A percentile compares a stretch with the other conserved stretches of the same genome.
Evolutionary conservation across 202 grass and related monocot species (phyloP).

Genomic region (Cymbopogon flexuosus): DNA sequence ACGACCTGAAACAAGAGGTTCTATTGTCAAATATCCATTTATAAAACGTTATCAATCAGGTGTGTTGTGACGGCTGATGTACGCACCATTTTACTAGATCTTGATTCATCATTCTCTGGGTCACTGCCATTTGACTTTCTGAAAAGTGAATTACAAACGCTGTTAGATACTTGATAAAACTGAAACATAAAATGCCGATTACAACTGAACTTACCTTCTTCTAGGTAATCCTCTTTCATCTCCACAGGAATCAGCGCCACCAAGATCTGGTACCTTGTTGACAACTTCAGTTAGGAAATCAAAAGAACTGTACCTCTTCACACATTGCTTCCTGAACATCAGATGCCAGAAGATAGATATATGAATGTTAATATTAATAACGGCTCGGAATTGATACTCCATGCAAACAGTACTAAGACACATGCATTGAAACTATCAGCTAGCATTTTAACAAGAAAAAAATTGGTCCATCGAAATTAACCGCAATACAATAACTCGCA

Average conservation of each 20-base stretch:
- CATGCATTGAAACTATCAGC: not conserved
- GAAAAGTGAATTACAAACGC: constrained; percentile 28
- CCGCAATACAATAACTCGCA: not conserved
- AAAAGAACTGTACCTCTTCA: constrained; percentile 91
- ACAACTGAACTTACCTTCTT: constrained; percentile 59
- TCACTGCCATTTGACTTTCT: constrained; percentile 83
- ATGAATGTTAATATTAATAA: constrained; percentile 19
- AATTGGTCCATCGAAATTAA: not conserved
- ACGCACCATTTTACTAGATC: constrained; percentile 65
- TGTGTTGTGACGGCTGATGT: not conserved
- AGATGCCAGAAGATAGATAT: constrained; percentile 35
- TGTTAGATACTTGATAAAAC: constrained; percentile 22
- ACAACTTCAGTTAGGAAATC: constrained; percentile 97
- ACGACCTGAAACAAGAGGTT: constrained; percentile 43
- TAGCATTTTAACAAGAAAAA: not conserved
- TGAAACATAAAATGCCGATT: not conserved
- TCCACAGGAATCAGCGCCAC: constrained; percentile 66
- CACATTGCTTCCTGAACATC: constrained; percentile 91
- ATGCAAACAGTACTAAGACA: not conserved
- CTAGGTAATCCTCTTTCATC: constrained; percentile 80
- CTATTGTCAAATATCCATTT: not conserved
- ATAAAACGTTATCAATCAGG: not conserved
- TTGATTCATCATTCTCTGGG: constrained; percentile 61
- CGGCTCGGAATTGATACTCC: not conserved
- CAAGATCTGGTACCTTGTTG: constrained; percentile 91